phyloP scores from a whole-genome alignment of 768 basidiomycete species.

The Xerocomellus amylosporus region DNA sequence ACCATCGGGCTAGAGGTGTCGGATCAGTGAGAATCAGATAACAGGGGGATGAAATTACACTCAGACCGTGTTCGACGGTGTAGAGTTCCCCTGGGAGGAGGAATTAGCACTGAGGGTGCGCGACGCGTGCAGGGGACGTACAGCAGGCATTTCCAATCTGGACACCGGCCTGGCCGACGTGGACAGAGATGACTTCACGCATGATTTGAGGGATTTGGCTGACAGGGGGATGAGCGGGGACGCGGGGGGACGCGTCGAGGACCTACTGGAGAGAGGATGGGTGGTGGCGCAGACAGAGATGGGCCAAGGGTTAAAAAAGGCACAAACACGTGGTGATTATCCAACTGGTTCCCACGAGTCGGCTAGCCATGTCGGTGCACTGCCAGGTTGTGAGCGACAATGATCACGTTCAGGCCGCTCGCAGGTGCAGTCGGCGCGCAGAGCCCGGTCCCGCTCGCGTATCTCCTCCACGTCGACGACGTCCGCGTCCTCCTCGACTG shows the following conservation, averaged over 20 bases:
- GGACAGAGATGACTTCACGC: slow-evolving; percentile 97
- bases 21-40: slow-evolving; percentile 19
- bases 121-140: slow-evolving; percentile 46
- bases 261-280: slow-evolving; percentile 32
- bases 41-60: slow-evolving; percentile 47
- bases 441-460: slow-evolving; percentile 64
- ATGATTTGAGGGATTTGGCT: slow-evolving; percentile 42
- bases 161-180: slow-evolving; percentile 98
- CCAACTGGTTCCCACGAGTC: slow-evolving; percentile 30
- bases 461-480: slow-evolving; percentile 92
- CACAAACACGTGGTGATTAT: slow-evolving; percentile 34
- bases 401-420: slow-evolving; percentile 92
- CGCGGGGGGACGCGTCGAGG: slow-evolving; percentile 31
- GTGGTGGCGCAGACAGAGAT: slow-evolving; percentile 24
- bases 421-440: slow-evolving; percentile 77
- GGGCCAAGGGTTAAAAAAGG: slow-evolving; percentile 43
- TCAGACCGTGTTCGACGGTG: slow-evolving; percentile 97
- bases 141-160: slow-evolving; percentile 99
- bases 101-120: slow-evolving; percentile 16
- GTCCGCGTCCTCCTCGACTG: slow-evolving; percentile 92
- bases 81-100: slow-evolving; percentile 86
- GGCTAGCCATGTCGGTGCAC: slow-evolving; percentile 10
- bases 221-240: slow-evolving; percentile 4
- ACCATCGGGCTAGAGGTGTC: slow-evolving; percentile 78
- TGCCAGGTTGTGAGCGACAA: neutral